These are phyloP conservation scores for Auricularia auricula-judae DNA, from an alignment of 768 basidiomycete genomes.

Conservation along the genomic window DNA sequence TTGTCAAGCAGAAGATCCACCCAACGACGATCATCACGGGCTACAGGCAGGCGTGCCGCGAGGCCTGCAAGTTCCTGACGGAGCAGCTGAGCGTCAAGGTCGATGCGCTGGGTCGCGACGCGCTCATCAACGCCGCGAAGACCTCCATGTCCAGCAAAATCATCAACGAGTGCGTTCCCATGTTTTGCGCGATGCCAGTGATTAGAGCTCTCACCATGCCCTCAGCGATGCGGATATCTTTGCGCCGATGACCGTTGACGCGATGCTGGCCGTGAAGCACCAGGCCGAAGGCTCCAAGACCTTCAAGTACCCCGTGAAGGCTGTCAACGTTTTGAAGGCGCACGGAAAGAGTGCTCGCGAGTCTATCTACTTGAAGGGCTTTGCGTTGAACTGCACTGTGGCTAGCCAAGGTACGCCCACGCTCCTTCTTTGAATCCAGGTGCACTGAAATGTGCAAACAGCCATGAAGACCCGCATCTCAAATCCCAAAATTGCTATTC, in stretches of 20 bases:
- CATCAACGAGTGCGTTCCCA: slow-evolving; percentile 75
- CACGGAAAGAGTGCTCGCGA: slow-evolving; percentile 94
- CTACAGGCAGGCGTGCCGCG: slow-evolving; percentile 90
- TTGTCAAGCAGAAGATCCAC: slow-evolving; percentile 96
- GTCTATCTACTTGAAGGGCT: slow-evolving; percentile 89
- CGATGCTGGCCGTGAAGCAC: slow-evolving; percentile 87
- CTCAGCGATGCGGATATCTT: slow-evolving; percentile 91
- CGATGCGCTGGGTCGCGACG: slow-evolving; percentile 82
- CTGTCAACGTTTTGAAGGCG: slow-evolving; percentile 95
- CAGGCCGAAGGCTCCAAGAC: slow-evolving; percentile 25
- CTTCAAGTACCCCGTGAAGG: slow-evolving; percentile 97
- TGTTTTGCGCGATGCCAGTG: neutral
- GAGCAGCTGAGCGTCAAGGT: slow-evolving; percentile 95
- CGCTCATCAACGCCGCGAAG: slow-evolving; percentile 91
- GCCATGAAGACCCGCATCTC: slow-evolving; percentile 95
- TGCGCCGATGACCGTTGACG: slow-evolving; percentile 97
- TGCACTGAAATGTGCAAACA: slow-evolving; percentile 19
- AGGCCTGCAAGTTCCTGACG: slow-evolving; percentile 96
- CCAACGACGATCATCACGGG: slow-evolving; percentile 99
- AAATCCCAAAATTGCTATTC: slow-evolving; percentile 93
- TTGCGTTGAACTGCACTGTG: slow-evolving; percentile 96
- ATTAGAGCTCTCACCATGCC: slow-evolving; percentile 1
- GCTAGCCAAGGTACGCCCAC: slow-evolving; percentile 80
- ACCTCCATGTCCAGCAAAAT: slow-evolving; percentile 99
- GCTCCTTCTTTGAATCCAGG: neutral